These are phyloP conservation scores for Pleurozium schreberi DNA, from an alignment of 225 moss, liverwort and hornwort genomes.

Conservation along the genomic window DNA sequence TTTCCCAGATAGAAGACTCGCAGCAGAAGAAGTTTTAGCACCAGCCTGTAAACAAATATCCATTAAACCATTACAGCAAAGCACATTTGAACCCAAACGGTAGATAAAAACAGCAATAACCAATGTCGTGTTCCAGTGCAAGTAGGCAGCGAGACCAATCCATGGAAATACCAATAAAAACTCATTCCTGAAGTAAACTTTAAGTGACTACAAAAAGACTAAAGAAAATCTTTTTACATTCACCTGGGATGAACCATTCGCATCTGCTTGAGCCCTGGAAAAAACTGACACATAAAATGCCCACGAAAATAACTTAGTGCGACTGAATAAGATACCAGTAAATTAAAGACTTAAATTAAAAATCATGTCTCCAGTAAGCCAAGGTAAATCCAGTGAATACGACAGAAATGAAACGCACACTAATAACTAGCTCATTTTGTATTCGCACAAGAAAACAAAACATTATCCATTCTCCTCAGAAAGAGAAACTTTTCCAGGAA, in stretches of 20 bases:
- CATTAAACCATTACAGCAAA: neutral
- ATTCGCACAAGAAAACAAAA: neutral
- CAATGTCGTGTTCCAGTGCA: neutral
- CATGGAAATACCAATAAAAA: neutral
- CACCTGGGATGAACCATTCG: conserved; percentile 25
- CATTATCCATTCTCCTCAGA: neutral
- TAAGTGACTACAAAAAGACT: neutral
- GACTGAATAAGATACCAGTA: neutral
- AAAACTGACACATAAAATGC: conserved; percentile 20
- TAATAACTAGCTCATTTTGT: neutral
- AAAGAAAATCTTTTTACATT: neutral
- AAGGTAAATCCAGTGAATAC: neutral
- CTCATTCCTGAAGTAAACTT: neutral
- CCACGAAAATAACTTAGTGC: neutral
- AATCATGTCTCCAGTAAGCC: neutral
- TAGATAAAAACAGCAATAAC: neutral
- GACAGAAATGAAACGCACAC: neutral
- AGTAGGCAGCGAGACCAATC: neutral
- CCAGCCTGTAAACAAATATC: conserved; percentile 1
- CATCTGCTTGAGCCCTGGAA: conserved; percentile 39
- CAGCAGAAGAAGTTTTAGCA: conserved; percentile 52
- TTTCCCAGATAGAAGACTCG: conserved; percentile 66
- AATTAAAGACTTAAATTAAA: neutral
- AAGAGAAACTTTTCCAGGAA: neutral
- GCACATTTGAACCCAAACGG: neutral